Evolutionary conservation across 108 stramenopile species (phyloP), one percentile per base, ranked within the genome.

Genomic region (Skeletonema potamos): DNA sequence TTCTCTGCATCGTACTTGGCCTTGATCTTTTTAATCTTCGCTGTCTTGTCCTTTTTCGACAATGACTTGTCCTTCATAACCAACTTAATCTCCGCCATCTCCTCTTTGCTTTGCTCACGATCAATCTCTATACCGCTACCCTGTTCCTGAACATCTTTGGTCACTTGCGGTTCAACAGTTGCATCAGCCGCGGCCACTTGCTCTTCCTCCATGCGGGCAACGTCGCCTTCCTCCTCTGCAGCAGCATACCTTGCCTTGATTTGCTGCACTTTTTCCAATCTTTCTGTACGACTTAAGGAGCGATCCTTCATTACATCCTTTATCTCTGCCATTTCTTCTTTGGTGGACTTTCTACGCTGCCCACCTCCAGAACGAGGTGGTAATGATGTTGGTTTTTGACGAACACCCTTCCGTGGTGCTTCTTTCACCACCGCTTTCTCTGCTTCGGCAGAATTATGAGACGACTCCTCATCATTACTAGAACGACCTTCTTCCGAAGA

Each of bases 281-380:
- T 71, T 46, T 29, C 44, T 28, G 36, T 30, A 0, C 41, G 37
- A 15, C 46, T 41, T 28, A 71, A 28, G 27, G 70, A 46, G 26
- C 44, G 24, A 48, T 71, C 70, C 41, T 71, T 71, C 70, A 71
- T 71, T 6, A 48, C 70, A 0, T 58, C n/a, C 15, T 62, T 58
- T 12, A 60, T 27, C 54, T 71, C 70, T 22, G 48, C 22, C 48
- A 24, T 51, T 51, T 51, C 48, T 51, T 51, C 48, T 22, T 51
- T 22, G 48, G 6, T 51, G 18, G 48, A 4, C 22, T 51, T 51
- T 51, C 48, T 51, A 5, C 48, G 48, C 22, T 51, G 48, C 3
- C 15, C 8, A 51, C 48, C 6, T 51, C 7, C 22, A 51, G 48
- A 4, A 34, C 34, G 34, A 34, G 34, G 34, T 41, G 39, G 9